Conservation (phyloP, 805 yeast species). For the Nakazawaea populi region DNA sequence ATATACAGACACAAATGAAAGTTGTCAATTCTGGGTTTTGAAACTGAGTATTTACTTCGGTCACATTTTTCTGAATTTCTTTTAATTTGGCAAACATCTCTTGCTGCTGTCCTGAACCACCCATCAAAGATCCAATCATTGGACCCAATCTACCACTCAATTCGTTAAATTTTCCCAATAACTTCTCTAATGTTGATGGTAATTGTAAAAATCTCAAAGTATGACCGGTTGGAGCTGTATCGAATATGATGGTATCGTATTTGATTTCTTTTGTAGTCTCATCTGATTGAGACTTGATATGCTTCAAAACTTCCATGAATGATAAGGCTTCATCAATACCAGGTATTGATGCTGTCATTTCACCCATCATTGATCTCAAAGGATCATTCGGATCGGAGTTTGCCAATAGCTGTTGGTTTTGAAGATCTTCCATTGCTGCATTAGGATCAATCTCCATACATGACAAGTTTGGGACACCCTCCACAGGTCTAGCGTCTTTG, state of each 20-base stretch:
- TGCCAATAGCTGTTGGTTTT: conserved; percentile 40
- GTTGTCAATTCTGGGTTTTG: conserved; percentile 95
- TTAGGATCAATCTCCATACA: conserved; percentile 99
- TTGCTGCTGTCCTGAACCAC: conserved; percentile 42
- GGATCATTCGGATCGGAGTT: conserved; percentile 54
- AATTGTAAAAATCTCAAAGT: conserved; percentile 91
- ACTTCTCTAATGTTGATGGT: conserved; percentile 86
- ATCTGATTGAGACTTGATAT: conserved; percentile 68
- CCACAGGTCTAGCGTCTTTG: conserved; percentile 91
- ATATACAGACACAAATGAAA: conserved; percentile 92
- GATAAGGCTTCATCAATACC: conserved; percentile 98
- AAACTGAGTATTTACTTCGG: conserved; percentile 90
- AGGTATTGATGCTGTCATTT: conserved; percentile 91
- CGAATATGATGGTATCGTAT: conserved; percentile 89
- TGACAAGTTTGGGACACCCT: conserved; percentile 80
- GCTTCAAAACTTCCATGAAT: conserved; percentile 96
- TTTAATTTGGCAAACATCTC: conserved; percentile 77
- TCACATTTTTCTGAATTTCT: conserved; percentile 74
- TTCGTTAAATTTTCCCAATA: conserved; percentile 82
- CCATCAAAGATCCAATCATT: conserved; percentile 72
- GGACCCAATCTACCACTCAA: conserved; percentile 87
- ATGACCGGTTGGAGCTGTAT: conserved; percentile 99
- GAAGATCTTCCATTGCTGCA: conserved; percentile 85
- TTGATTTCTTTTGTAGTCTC: conserved; percentile 26
- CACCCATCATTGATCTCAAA: conserved; percentile 73